These are phyloP conservation scores for Filosporella fistucella DNA, from an alignment of 495 filamentous ascomycete genomes.

Conservation along the genomic window DNA sequence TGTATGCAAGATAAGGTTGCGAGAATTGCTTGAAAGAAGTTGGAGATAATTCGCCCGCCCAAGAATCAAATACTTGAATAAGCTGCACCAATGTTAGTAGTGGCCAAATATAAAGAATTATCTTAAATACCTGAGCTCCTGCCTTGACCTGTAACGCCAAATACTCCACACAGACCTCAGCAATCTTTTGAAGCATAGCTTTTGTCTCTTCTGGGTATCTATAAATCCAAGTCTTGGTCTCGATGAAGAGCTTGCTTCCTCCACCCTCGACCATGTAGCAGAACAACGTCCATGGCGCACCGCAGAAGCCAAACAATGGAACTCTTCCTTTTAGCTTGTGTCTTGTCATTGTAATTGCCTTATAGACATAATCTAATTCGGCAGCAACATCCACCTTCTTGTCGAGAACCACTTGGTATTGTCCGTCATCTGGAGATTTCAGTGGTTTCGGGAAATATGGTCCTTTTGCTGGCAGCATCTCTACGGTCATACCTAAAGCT, in stretches of 20 bases:
- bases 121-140: constrained; percentile 65
- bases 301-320: constrained; percentile 94
- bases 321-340: constrained; percentile 84
- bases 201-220: constrained; percentile 78
- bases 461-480: constrained; percentile 95
- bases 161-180: constrained; percentile 90
- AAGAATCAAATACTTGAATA: constrained; percentile 98
- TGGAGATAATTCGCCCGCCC: constrained; percentile 91
- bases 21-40: constrained; percentile 76
- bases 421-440: constrained; percentile 66
- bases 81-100: constrained; percentile 42
- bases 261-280: constrained; percentile 99
- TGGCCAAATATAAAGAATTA: neutral
- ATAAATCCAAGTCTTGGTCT: constrained; percentile 94
- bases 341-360: constrained; percentile 87
- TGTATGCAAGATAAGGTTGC: constrained; percentile 79
- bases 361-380: constrained; percentile 89
- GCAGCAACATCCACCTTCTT: constrained; percentile 76
- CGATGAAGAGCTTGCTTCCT: constrained; percentile 85
- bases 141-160: constrained; percentile 87
- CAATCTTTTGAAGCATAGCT: constrained; percentile 80
- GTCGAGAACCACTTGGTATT: constrained; percentile 72
- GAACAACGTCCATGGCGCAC: constrained; percentile 92
- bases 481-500: constrained; percentile 93
- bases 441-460: constrained; percentile 90